Base-by-base conservation (phyloP, 495 filamentous ascomycete genomes). In the Annulohypoxylon maeteangense region DNA sequence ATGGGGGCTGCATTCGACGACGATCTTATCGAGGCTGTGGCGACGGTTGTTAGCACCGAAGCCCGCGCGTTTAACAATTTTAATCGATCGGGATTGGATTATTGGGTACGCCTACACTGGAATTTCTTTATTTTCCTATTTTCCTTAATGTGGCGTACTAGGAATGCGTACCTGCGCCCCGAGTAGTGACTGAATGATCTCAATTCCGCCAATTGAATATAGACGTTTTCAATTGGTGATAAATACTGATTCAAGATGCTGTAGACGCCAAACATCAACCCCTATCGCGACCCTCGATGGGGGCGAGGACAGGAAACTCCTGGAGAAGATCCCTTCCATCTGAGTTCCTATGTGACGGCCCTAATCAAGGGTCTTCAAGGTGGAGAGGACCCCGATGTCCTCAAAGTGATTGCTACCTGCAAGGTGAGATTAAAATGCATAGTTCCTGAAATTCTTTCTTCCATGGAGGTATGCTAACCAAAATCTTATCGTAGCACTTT, bases 41-140 rank as follows among this genome's bases (percentile, higher is more conserved):
- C 82, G 14, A 79, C 69, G 0, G 83, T 88, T 10, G 82, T 90
- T 23, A 82, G 80, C 3, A 90, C 84, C 0, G 87, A 91, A 74
- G 87, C 84, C 38, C 79, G 88, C n/a, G 87, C 87, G 3, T 89
- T 89, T 67, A 88, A 83, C 70, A 91, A 91, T 55, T 84, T 72
- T 14, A 84, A 83, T 23, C 75, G 83, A 25, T 83, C 81, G 48
- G 86, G 87, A 0, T 71, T 90, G 10, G 84, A 90, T 62, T 85
- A 79, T 42, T 90, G 87, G 70, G 70, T 73, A 62, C 22, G 70
- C 38, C 14, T n/a, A 23, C 32, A 14, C n/a, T 10, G 32, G 1
- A 23, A 29, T 20, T 23, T 20, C 7, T 23, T 29, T 14, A 22
- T 4, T 7, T 14, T 12, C n/a, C 51, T 1, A 36, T 22, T 48